Evolutionary conservation across 768 basidiomycete species (phyloP).

Genomic region (Serendipita sp.): DNA sequence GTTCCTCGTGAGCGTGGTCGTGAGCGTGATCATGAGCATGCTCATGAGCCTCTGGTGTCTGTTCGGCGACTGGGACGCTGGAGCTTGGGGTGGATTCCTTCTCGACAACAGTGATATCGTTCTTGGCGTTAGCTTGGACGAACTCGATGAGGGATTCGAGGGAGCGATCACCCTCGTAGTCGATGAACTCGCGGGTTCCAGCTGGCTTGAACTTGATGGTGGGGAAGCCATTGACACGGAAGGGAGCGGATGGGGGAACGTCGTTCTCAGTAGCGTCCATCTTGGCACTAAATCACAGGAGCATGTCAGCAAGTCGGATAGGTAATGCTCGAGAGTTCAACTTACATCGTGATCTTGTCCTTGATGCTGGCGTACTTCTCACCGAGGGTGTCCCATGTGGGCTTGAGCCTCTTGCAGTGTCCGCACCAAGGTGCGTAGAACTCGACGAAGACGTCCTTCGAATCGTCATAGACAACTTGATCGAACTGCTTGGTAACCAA

Average conservation of each 20-base stretch:
- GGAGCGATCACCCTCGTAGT: conserved; percentile 86
- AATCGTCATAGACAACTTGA: conserved; percentile 64
- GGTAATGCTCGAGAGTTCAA: conserved; percentile 2
- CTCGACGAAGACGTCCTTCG: conserved; percentile 90
- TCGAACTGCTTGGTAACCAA: conserved; percentile 87
- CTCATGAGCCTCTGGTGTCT: neutral
- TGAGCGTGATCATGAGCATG: neutral
- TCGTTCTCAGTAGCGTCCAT: conserved; percentile 96
- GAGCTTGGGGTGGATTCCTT: neutral
- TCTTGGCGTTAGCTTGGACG: conserved; percentile 66
- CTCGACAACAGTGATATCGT: conserved; percentile 29
- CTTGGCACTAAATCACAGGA: conserved; percentile 49
- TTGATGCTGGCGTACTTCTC: conserved; percentile 64
- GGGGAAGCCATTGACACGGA: conserved; percentile 81
- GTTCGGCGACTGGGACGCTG: neutral
- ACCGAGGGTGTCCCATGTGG: conserved; percentile 81
- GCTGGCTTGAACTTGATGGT: conserved; percentile 95
- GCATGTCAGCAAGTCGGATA: conserved; percentile 4
- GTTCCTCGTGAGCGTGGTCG: neutral
- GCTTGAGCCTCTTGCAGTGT: conserved; percentile 94
- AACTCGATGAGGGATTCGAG: conserved; percentile 75
- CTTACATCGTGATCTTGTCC: conserved; percentile 65
- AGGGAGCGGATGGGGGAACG: conserved; percentile 70
- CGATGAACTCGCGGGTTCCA: conserved; percentile 69
- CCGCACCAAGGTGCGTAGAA: conserved; percentile 97